Evolutionary conservation across 345 rosid genomes (phyloP), one percentile per base, ranked within the genome.

Genomic region (Passiflora organensis): DNA sequence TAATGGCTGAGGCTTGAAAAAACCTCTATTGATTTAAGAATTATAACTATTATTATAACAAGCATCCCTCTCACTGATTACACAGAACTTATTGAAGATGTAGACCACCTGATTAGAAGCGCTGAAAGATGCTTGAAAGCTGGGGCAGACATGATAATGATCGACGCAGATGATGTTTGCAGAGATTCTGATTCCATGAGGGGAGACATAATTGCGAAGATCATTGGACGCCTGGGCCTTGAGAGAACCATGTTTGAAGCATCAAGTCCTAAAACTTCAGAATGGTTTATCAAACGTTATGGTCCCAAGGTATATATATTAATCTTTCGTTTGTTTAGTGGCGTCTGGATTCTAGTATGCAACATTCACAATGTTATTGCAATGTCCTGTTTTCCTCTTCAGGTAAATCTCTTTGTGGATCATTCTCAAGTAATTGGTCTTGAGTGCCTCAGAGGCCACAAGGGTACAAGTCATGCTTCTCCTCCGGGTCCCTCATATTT

Each of bases 211-310:
- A 72, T 86, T 12, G 98, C 95, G 6, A 91, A 76, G 74, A 66
- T 88, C 38, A 72, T 88, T 51, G 95, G 98, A 24, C 83, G 89
- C 37, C 73, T 86, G 28, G 98, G 98, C 55, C 63, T 88, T 41
- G 96, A 88, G 81, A 88, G 78, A 77, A 82, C 84, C 71, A 91
- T 88, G 98, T 91, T 91, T 41, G 96, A 88, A 72, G 90, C 98
- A 49, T 84, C 91, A 4, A 79, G 80, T 79, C 56, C 65, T 2
- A 72, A 68, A 76, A 82, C 83, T 23, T 79, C 87, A 0, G 98
- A 86, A 71, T 91, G 98, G 95, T 88, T 91, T 56, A 59, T 91
- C 74, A 76, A 76, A 56, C 69, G 59, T 41, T 88, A 91, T 51
- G 96, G 96, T 48, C 89, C 98, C 11, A 82, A 77, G 80, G 96